Conservation (phyloP, 441 rosid species). For the Bocquillonia castaneifolia region DNA sequence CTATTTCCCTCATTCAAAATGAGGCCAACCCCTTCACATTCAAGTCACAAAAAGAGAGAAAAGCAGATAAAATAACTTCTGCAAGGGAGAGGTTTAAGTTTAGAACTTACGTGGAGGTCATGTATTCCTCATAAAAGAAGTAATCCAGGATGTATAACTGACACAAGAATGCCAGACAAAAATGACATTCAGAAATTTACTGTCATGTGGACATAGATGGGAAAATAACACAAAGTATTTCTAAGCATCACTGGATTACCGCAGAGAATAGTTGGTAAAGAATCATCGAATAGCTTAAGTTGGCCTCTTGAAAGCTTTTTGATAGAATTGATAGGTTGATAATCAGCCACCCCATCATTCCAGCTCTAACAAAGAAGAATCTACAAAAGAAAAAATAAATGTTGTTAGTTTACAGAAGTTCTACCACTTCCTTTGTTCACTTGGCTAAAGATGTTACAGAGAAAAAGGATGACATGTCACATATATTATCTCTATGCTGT, state of each 20-base stretch:
- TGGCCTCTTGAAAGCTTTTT: conserved; percentile 50
- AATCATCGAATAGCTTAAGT: conserved; percentile 63
- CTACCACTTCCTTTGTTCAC: conserved; percentile 1
- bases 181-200: conserved; percentile 22
- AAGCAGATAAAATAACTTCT: not conserved
- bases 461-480: not conserved
- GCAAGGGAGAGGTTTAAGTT: conserved; percentile 14
- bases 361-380: conserved; percentile 94
- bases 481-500: not conserved
- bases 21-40: not conserved
- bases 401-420: conserved; percentile 18
- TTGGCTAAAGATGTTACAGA: not conserved
- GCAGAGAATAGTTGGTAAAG: conserved; percentile 68
- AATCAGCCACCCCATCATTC: conserved; percentile 97
- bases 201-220: not conserved
- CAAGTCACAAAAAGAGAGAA: not conserved
- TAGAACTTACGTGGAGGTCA: conserved; percentile 86
- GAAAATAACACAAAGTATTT: conserved; percentile 15
- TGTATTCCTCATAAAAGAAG: conserved; percentile 76
- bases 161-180: conserved; percentile 19
- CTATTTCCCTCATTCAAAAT: not conserved
- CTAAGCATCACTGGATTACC: conserved; percentile 47
- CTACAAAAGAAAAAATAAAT: conserved; percentile 35
- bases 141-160: conserved; percentile 80
- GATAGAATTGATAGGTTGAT: conserved; percentile 80